phyloP scores from a whole-genome alignment of 148 eudicot genomes.

The Persicaria maculosa region DNA sequence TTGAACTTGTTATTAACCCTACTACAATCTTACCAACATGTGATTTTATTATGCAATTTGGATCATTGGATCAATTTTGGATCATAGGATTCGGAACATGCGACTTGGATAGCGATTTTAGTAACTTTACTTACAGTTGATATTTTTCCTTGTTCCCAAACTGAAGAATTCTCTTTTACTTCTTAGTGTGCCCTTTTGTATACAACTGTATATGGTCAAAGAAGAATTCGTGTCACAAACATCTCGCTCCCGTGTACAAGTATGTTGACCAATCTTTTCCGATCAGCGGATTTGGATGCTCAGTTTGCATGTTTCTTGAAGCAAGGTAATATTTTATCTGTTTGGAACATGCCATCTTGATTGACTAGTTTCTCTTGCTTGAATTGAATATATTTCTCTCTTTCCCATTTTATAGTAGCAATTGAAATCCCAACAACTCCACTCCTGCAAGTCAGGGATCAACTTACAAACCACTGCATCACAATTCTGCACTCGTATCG shows the following conservation, averaged over 20 bases:
- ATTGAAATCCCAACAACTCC: conserved; percentile 60
- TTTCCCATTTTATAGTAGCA: conserved; percentile 49
- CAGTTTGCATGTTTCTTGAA: conserved; percentile 86
- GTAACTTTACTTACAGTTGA: not conserved
- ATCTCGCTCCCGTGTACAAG: conserved; percentile 89
- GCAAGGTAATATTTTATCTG: conserved; percentile 54
- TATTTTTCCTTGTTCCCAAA: not conserved
- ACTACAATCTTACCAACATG: not conserved
- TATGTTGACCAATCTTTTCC: conserved; percentile 75
- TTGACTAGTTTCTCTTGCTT: not conserved
- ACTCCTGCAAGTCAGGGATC: conserved; percentile 76
- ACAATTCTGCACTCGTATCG: conserved; percentile 78
- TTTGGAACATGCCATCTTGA: not conserved
- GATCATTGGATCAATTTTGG: not conserved
- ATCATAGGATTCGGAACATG: not conserved
- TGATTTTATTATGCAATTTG: not conserved
- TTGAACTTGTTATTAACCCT: not conserved
- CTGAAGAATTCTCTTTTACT: conserved; percentile 11
- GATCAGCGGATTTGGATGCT: conserved; percentile 90
- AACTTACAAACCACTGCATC: conserved; percentile 74
- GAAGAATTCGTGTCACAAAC: conserved; percentile 88
- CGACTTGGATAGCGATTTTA: not conserved
- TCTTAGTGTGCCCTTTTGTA: conserved; percentile 91
- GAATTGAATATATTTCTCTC: conserved; percentile 19
- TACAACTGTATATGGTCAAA: conserved; percentile 89